These are phyloP conservation scores for Pestalotiopsis sp. DNA, from an alignment of 2,329 filamentous ascomycete genomes.

Conservation along the genomic window DNA sequence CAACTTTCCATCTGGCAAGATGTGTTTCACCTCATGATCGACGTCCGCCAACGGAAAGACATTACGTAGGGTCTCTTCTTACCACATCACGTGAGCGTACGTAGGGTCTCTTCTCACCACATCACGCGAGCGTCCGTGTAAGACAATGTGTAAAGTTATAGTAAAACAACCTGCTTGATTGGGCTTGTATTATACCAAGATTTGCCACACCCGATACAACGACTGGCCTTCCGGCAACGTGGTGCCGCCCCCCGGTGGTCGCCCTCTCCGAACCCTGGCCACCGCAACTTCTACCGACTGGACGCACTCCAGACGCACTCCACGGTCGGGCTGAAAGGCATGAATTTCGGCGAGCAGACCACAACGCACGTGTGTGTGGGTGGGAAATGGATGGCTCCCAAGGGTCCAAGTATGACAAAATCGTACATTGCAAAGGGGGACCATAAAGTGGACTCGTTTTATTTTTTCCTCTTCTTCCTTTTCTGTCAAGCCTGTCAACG, in stretches of 20 bases:
- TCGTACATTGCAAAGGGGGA: not conserved
- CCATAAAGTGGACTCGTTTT: not conserved
- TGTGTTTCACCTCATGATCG: too few relatives aligned
- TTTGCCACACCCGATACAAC: not conserved
- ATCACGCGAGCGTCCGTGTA: too few relatives aligned
- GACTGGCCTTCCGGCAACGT: not conserved
- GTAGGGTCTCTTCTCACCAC: too few relatives aligned
- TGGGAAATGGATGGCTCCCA: not conserved
- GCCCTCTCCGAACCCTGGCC: not conserved
- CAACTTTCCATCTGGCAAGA: too few relatives aligned
- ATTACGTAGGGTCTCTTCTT: too few relatives aligned
- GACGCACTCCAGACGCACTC: not conserved
- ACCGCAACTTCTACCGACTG: not conserved
- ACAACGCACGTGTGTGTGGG: not conserved
- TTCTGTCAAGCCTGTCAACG: not conserved
- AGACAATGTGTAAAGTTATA: too few relatives aligned
- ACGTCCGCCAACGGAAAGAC: too few relatives aligned
- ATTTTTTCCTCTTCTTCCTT: not conserved
- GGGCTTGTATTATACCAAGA: too few relatives aligned
- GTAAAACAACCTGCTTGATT: too few relatives aligned
- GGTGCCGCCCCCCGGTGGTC: not conserved
- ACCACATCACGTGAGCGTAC: too few relatives aligned
- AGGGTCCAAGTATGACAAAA: not conserved
- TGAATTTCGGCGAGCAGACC: not conserved
- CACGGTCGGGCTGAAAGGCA: not conserved